These are phyloP conservation scores for Nitzschia sp. DNA, from an alignment of 108 stramenopile species.

Conservation along the genomic window DNA sequence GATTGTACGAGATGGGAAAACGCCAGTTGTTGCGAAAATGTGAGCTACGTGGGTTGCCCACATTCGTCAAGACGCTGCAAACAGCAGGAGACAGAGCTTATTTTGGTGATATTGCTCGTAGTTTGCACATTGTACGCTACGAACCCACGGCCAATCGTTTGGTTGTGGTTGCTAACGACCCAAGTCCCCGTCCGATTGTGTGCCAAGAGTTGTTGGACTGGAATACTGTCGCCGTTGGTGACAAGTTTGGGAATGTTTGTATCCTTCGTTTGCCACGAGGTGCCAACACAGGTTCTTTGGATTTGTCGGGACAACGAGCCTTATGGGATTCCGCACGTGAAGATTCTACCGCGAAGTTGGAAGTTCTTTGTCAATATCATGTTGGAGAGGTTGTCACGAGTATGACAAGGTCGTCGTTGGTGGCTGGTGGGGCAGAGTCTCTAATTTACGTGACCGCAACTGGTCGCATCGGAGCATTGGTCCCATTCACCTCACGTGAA, in stretches of 20 bases:
- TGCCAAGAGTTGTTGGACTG: slow-evolving; percentile 91
- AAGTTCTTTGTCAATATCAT: slow-evolving; percentile 81
- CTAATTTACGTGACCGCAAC: slow-evolving; percentile 91
- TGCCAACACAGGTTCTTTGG: slow-evolving; percentile 69
- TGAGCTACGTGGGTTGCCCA: slow-evolving; percentile 86
- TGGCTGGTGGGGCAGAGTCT: slow-evolving; percentile 85
- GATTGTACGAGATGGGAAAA: slow-evolving; percentile 96
- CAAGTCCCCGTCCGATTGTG: slow-evolving; percentile 80
- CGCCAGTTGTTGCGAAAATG: slow-evolving; percentile 96
- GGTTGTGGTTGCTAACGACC: slow-evolving; percentile 90
- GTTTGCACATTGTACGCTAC: slow-evolving; percentile 90
- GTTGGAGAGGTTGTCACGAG: slow-evolving; percentile 93
- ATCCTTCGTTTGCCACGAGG: slow-evolving; percentile 86
- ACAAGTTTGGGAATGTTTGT: slow-evolving; percentile 96
- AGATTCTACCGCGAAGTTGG: slow-evolving; percentile 80
- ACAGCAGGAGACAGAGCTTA: slow-evolving; percentile 87
- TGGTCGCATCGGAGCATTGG: slow-evolving; percentile 91
- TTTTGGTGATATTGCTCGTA: slow-evolving; percentile 88
- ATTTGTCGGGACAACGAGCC: slow-evolving; percentile 70
- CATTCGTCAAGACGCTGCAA: slow-evolving; percentile 84
- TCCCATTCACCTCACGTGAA: slow-evolving; percentile 89
- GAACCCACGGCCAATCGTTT: slow-evolving; percentile 78
- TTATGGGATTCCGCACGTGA: slow-evolving; percentile 70
- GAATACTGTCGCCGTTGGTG: slow-evolving; percentile 94
- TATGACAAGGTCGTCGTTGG: slow-evolving; percentile 87